Evolutionary conservation across 1,139 yeast genomes (phyloP).

Genomic region (Hyphopichia khmerensis): DNA sequence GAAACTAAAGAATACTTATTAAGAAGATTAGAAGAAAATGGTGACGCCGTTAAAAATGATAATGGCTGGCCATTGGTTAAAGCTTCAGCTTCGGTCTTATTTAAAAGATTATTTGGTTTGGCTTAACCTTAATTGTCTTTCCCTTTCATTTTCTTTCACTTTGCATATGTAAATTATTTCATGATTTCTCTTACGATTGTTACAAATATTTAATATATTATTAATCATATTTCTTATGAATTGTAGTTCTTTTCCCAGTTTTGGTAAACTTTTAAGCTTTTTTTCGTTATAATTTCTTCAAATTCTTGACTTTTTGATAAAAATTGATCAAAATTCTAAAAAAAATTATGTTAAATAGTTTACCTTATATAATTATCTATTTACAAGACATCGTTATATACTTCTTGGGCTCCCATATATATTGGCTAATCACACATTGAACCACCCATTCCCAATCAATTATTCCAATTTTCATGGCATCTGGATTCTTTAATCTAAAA

Average conservation of each 20-base stretch:
- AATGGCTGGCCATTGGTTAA: slow-evolving; percentile 78
- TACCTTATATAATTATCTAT: background rate
- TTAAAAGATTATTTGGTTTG: slow-evolving; percentile 34
- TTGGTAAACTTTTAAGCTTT: no score
- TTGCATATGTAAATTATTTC: background rate
- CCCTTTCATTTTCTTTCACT: background rate
- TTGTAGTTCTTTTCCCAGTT: no score
- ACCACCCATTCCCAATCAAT: slow-evolving; percentile 76
- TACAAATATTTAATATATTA: background rate
- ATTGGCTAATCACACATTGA: slow-evolving; percentile 61
- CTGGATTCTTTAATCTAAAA: slow-evolving; percentile 4
- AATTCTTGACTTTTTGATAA: background rate
- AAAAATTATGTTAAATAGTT: no score
- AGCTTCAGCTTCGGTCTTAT: slow-evolving; percentile 49
- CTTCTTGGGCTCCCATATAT: slow-evolving; percentile 20
- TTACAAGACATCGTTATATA: background rate
- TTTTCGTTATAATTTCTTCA: background rate
- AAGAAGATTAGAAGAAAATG: slow-evolving; percentile 94
- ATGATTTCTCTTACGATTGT: slow-evolving; percentile 1
- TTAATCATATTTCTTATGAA: no score
- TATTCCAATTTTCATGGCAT: slow-evolving; percentile 17
- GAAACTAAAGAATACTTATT: slow-evolving; percentile 90
- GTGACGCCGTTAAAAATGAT: slow-evolving; percentile 89
- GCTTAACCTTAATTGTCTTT: slow-evolving; percentile 8
- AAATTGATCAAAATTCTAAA: no score